Percentiles rank a stretch among this genome's conserved stretches.
phyloP scores from a whole-genome alignment of 495 filamentous ascomycete species.

The Neurospora sp. region DNA sequence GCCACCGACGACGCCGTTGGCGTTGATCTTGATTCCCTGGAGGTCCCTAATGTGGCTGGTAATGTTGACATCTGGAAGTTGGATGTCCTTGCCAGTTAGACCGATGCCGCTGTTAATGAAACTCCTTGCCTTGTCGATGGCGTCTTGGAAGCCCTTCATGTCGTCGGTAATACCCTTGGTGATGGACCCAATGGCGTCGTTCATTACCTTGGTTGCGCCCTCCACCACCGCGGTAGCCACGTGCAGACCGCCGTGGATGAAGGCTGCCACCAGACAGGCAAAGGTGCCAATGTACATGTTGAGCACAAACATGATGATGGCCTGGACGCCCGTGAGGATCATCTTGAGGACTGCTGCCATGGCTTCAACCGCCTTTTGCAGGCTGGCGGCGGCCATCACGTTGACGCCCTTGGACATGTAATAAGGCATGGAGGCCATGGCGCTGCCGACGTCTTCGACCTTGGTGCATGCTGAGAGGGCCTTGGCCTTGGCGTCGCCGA shows the following conservation, averaged over 20 bases:
- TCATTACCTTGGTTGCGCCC: conserved; percentile 61
- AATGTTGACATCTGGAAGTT: conserved; percentile 46
- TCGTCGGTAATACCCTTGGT: conserved; percentile 49
- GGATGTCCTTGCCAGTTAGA: too few relatives aligned
- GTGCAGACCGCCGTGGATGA: conserved; percentile 65
- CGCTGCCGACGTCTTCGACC: conserved; percentile 88
- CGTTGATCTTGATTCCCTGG: conserved; percentile 56
- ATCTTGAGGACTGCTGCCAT: conserved; percentile 67
- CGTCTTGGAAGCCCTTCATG: conserved; percentile 42
- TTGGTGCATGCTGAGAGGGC: conserved; percentile 79
- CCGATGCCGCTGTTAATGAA: too few relatives aligned
- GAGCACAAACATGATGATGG: conserved; percentile 80
- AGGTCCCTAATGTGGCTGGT: conserved; percentile 48
- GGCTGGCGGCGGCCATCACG: conserved; percentile 62
- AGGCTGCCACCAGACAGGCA: conserved; percentile 73
- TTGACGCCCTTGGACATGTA: conserved; percentile 87
- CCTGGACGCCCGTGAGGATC: conserved; percentile 72
- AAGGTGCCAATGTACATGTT: conserved; percentile 84
- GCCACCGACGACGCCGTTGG: conserved; percentile 49
- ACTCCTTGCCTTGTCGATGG: too few relatives aligned
- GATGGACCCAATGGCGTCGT: conserved; percentile 57
- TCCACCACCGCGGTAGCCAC: conserved; percentile 57
- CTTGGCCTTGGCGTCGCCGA: conserved; percentile 64
- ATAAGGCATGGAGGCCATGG: conserved; percentile 95
- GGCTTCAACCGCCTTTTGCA: conserved; percentile 67